Conservation (phyloP, 306 rosid genomes). For the Abrus precatorius region DNA sequence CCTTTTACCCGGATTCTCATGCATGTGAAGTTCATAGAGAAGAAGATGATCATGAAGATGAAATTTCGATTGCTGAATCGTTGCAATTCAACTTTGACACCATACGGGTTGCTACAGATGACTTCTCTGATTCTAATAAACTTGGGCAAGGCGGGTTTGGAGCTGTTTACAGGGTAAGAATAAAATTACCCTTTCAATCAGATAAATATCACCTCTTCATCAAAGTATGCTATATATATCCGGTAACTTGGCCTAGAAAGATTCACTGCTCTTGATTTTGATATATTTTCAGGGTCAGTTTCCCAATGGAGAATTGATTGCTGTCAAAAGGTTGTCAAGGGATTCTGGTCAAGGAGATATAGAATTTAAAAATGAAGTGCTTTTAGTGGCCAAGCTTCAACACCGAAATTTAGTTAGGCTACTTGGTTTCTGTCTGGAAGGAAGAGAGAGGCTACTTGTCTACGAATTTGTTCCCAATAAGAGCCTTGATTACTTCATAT, state of each 20-base stretch:
- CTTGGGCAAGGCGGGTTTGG: constrained; percentile 60
- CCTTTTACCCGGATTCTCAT: background rate
- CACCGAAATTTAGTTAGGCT: constrained; percentile 51
- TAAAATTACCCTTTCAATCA: background rate
- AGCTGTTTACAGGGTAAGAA: constrained; percentile 46
- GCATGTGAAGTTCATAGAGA: background rate
- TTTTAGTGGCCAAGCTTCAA: constrained; percentile 50
- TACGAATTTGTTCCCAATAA: constrained; percentile 65
- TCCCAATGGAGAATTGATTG: constrained; percentile 35
- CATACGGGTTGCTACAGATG: constrained; percentile 43
- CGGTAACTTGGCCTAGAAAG: too few species aligned
- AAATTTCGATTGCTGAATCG: constrained; percentile 28
- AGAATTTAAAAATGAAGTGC: constrained; percentile 66
- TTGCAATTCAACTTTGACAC: constrained; percentile 42
- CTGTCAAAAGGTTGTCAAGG: constrained; percentile 49
- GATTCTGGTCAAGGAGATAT: constrained; percentile 50
- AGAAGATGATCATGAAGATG: constrained; percentile 30
- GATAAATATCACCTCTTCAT: background rate
- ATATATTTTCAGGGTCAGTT: constrained; percentile 43
- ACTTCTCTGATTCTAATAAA: constrained; percentile 51
- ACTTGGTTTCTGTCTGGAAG: constrained; percentile 49
- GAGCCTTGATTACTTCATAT: constrained; percentile 66
- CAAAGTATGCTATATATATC: too few species aligned
- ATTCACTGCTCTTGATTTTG: background rate
- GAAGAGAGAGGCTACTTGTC: constrained; percentile 49